These are phyloP conservation scores for Ceratocystis destructans DNA, from an alignment of 2,329 filamentous ascomycete species.

Conservation along the genomic window DNA sequence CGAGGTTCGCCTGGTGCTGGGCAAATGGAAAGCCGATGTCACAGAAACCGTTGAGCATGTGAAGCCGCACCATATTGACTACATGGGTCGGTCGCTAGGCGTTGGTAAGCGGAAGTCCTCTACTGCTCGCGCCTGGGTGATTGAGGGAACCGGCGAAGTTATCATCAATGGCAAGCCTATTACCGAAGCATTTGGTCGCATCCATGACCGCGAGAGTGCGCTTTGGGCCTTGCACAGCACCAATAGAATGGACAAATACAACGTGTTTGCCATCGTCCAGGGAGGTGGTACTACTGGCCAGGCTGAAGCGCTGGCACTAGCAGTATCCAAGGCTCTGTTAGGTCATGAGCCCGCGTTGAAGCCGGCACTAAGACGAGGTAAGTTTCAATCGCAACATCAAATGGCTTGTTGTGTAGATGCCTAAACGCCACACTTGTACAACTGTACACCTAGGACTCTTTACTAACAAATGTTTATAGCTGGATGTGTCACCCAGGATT, in stretches of 20 bases:
- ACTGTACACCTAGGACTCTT: slow-evolving; percentile 18
- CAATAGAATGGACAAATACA: slow-evolving; percentile 84
- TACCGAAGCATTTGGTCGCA: slow-evolving; percentile 63
- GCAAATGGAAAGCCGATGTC: slow-evolving; percentile 19
- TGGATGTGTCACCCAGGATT: slow-evolving; percentile 82
- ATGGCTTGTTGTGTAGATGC: slow-evolving; percentile 7
- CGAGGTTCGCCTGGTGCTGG: slow-evolving; percentile 17
- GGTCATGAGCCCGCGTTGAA: slow-evolving; percentile 90
- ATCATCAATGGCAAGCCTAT: slow-evolving; percentile 83
- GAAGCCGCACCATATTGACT: slow-evolving; percentile 44
- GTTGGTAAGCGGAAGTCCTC: slow-evolving; percentile 81
- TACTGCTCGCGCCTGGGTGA: slow-evolving; percentile 69
- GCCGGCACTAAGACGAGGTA: slow-evolving; percentile 75
- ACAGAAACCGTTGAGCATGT: slow-evolving; percentile 14
- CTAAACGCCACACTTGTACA: neutral
- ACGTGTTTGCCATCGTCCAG: slow-evolving; percentile 72
- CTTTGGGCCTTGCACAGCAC: slow-evolving; percentile 81
- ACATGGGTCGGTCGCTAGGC: slow-evolving; percentile 62
- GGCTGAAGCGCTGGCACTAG: slow-evolving; percentile 85
- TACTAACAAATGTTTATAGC: slow-evolving; percentile 47
- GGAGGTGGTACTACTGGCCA: slow-evolving; percentile 91
- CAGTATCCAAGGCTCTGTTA: slow-evolving; percentile 72
- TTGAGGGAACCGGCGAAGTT: slow-evolving; percentile 85
- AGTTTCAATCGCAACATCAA: slow-evolving; percentile 26
- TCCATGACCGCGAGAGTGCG: slow-evolving; percentile 90